Conservation (phyloP, 306 rosid species). For the Inga leiocalycina region DNA sequence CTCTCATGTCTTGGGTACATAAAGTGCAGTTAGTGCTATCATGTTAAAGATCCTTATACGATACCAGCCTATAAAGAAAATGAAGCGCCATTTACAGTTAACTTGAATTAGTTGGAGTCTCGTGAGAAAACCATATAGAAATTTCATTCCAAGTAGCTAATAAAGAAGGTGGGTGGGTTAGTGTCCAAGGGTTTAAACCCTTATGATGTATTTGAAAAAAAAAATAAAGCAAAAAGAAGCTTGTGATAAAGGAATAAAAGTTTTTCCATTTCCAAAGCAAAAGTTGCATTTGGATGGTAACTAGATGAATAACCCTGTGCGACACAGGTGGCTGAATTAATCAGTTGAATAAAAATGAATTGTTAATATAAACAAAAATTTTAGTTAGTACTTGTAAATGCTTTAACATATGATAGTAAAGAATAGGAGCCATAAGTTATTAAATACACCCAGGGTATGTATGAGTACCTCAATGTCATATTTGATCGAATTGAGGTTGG, state of each 20-base stretch:
- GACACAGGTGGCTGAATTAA: too few relatives aligned
- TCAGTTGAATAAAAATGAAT: too few relatives aligned
- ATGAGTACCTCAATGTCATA: too few relatives aligned
- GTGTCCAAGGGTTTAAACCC: background rate
- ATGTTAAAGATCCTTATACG: slow-evolving; percentile 3
- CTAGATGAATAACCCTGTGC: background rate
- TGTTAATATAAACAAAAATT: too few relatives aligned
- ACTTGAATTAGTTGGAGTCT: background rate
- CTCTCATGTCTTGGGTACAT: background rate
- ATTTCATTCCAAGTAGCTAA: background rate
- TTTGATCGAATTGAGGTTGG: too few relatives aligned
- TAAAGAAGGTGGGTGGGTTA: background rate
- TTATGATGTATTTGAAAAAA: too few relatives aligned
- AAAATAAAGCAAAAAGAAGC: background rate
- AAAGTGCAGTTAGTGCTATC: background rate
- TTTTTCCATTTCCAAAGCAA: background rate
- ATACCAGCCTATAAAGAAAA: background rate
- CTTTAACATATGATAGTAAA: too few relatives aligned
- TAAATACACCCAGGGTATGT: too few relatives aligned
- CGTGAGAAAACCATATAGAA: background rate
- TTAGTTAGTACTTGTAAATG: too few relatives aligned
- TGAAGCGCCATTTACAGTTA: background rate
- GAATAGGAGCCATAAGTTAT: too few relatives aligned
- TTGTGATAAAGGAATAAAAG: background rate
- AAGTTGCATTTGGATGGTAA: background rate